Evolutionary conservation across 352 stramenopile genomes (phyloP).

Genomic region (Pythium phragmiticola): DNA sequence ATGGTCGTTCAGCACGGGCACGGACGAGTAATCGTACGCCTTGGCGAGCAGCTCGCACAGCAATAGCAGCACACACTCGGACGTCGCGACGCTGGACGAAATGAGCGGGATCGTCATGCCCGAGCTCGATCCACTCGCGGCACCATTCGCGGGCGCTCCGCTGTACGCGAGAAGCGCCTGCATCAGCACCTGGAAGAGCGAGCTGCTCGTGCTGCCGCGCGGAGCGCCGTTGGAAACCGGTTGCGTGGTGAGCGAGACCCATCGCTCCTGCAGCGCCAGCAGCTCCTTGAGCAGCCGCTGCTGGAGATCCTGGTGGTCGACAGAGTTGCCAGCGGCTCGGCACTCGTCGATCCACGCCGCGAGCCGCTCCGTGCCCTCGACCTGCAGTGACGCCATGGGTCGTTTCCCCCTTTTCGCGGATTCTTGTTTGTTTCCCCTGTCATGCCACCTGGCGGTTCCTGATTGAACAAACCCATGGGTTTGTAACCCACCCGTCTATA

Average conservation of each 20-base stretch:
- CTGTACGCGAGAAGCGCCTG: conserved; percentile 71
- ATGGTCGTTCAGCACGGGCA: conserved; percentile 52
- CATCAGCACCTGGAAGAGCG: conserved; percentile 63
- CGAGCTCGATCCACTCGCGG: conserved; percentile 29
- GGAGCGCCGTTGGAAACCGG: not conserved
- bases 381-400: conserved; percentile 16
- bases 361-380: conserved; percentile 25
- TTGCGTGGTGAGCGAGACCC: conserved; percentile 36
- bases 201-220: conserved; percentile 7
- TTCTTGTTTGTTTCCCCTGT: not conserved
- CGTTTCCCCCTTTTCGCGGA: conserved; percentile 1
- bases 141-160: conserved; percentile 38
- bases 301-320: conserved; percentile 26
- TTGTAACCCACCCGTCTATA: conserved; percentile 4
- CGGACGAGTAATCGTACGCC: conserved; percentile 71
- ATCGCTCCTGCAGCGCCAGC: conserved; percentile 56
- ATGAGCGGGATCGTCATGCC: conserved; percentile 53
- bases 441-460: conserved; percentile 24
- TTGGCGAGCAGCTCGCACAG: conserved; percentile 71
- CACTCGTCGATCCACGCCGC: conserved; percentile 30
- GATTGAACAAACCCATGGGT: conserved; percentile 23
- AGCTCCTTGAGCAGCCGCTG: conserved; percentile 43
- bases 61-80: conserved; percentile 66
- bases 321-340: conserved; percentile 13
- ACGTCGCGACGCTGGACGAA: conserved; percentile 47